A percentile compares a stretch with the other conserved stretches of the same genome.
phyloP scores from a whole-genome alignment of 257 asterid species.

The Gentiana dahurica region DNA sequence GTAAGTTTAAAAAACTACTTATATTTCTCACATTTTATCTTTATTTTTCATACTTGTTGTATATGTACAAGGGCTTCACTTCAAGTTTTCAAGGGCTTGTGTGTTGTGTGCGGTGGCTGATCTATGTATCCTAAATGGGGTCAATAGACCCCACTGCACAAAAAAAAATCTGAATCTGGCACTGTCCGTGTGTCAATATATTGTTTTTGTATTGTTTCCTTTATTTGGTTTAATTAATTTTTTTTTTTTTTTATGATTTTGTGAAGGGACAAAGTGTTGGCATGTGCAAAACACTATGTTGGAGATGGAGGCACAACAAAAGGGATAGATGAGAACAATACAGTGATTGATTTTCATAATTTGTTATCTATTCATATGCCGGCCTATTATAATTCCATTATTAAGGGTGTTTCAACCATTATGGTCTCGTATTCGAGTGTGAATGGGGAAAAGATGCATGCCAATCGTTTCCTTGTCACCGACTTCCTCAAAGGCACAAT shows the following conservation, averaged over 20 bases:
- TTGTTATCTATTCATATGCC: conserved; percentile 43
- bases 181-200: background rate
- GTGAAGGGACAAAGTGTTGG: conserved; percentile 25
- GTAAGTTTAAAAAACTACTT: conserved; percentile 16
- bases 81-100: no score
- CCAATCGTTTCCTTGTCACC: conserved; percentile 24
- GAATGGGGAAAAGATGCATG: conserved; percentile 42
- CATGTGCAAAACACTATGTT: conserved; percentile 41
- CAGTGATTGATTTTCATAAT: conserved; percentile 25
- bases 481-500: conserved; percentile 35
- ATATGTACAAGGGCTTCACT: conserved; percentile 21
- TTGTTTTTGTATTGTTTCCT: background rate
- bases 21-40: no score
- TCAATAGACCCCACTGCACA: conserved; percentile 18
- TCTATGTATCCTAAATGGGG: background rate
- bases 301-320: conserved; percentile 39
- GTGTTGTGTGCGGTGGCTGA: no score
- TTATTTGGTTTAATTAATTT: no score
- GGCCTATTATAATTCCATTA: conserved; percentile 24
- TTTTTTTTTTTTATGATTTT: background rate
- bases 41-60: background rate
- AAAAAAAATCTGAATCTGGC: no score
- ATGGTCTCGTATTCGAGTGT: conserved; percentile 45
- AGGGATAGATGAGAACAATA: conserved; percentile 35
- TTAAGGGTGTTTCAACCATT: conserved; percentile 36